Percentiles rank a stretch among this genome's conserved stretches.
Conservation (phyloP, 441 rosid species). For the Caryocar brasiliense region DNA sequence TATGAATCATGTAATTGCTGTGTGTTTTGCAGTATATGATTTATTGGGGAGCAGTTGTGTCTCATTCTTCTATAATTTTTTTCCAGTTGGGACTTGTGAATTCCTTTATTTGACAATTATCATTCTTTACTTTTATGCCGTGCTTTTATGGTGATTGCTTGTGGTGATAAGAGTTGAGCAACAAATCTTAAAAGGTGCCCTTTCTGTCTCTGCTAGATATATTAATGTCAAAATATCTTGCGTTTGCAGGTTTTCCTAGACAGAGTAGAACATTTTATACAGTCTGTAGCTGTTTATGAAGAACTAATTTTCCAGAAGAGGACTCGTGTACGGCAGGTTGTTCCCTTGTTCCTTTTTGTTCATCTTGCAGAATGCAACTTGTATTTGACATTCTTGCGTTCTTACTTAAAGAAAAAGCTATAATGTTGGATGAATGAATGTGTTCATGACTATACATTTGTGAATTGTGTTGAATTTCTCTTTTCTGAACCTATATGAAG, state of each 20-base stretch:
- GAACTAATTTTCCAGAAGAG: constrained; percentile 95
- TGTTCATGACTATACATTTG: no score
- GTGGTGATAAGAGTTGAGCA: no score
- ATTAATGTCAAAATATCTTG: background rate
- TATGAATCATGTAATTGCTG: background rate
- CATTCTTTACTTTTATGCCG: no score
- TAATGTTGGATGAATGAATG: no score
- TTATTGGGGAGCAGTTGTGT: background rate
- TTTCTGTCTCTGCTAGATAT: background rate
- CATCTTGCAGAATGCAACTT: background rate
- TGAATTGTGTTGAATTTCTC: no score
- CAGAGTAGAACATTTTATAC: constrained; percentile 80
- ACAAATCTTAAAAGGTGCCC: no score
- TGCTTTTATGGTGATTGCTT: no score
- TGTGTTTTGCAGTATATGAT: no score
- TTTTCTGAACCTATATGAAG: no score
- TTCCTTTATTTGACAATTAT: no score
- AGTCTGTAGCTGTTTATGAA: constrained; percentile 71
- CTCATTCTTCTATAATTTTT: background rate
- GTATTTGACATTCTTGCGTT: no score
- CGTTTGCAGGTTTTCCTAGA: constrained; percentile 53
- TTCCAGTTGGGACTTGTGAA: background rate
- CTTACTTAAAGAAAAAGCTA: no score
- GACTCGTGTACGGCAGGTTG: constrained; percentile 77
- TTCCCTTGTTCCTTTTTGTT: constrained; percentile 7